Percentiles rank a stretch among this genome's conserved stretches.
Conservation (phyloP, 179 eudicot genomes). For the Camellia oleifera region DNA sequence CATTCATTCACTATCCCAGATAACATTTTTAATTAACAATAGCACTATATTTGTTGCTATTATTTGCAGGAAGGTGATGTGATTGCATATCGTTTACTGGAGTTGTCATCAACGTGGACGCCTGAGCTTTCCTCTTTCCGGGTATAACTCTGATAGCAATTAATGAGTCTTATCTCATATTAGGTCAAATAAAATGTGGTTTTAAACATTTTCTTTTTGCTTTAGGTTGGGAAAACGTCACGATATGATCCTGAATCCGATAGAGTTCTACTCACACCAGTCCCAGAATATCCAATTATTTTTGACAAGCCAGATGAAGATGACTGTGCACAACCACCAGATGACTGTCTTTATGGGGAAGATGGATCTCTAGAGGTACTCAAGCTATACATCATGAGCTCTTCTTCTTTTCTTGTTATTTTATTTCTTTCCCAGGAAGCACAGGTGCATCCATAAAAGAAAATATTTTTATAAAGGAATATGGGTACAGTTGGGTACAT, state of each 20-base stretch:
- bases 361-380: slow-evolving; percentile 92
- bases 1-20: not conserved
- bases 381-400: slow-evolving; percentile 1
- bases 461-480: no score
- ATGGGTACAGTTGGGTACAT: no score
- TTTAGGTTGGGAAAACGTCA: slow-evolving; percentile 73
- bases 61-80: slow-evolving; percentile 72
- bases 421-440: no score
- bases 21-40: not conserved
- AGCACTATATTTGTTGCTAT: slow-evolving; percentile 12
- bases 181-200: not conserved
- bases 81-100: slow-evolving; percentile 89
- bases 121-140: slow-evolving; percentile 79
- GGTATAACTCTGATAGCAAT: slow-evolving; percentile 35
- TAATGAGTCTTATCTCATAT: slow-evolving; percentile 8
- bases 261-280: slow-evolving; percentile 49
- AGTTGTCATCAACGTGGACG: slow-evolving; percentile 66
- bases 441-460: no score
- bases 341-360: slow-evolving; percentile 54
- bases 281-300: slow-evolving; percentile 68
- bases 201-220: not conserved
- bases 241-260: slow-evolving; percentile 43
- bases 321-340: slow-evolving; percentile 36
- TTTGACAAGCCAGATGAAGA: slow-evolving; percentile 48
- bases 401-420: not conserved